phyloP scores from a whole-genome alignment of 1,139 yeast species.

The Geotrichum restrictum region DNA sequence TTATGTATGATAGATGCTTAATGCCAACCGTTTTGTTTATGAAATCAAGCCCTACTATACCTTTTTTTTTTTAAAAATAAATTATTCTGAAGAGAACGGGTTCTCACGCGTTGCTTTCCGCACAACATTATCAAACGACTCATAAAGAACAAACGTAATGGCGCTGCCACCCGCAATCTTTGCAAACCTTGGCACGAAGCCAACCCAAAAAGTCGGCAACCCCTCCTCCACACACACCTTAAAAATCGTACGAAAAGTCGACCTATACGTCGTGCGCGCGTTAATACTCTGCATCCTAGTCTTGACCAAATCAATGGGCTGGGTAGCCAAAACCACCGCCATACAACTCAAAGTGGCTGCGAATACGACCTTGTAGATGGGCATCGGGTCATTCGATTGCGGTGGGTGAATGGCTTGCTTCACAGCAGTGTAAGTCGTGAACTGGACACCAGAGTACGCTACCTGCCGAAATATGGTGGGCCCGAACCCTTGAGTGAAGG shows the following conservation, averaged over 20 bases:
- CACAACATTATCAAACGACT: not conserved
- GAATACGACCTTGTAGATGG: slow-evolving; percentile 31
- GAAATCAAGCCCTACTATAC: not conserved
- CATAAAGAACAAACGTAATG: slow-evolving; percentile 64
- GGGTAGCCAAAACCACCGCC: slow-evolving; percentile 76
- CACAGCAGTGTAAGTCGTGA: slow-evolving; percentile 73
- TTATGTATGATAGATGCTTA: slow-evolving; percentile 7
- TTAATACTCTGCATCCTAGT: slow-evolving; percentile 80
- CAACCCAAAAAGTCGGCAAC: slow-evolving; percentile 62
- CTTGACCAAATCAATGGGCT: slow-evolving; percentile 87
- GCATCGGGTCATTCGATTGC: slow-evolving; percentile 37
- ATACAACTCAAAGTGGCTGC: slow-evolving; percentile 47
- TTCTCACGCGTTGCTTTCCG: not conserved
- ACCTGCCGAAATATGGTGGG: slow-evolving; percentile 79
- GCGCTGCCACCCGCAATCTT: slow-evolving; percentile 80
- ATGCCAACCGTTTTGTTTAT: slow-evolving; percentile 2
- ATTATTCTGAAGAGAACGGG: not conserved
- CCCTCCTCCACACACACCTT: slow-evolving; percentile 62
- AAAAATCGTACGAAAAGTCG: slow-evolving; percentile 65
- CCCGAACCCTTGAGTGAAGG: slow-evolving; percentile 75
- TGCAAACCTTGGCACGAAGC: slow-evolving; percentile 72
- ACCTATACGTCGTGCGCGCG: slow-evolving; percentile 58
- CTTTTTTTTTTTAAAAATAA: not conserved
- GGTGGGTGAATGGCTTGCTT: slow-evolving; percentile 49
- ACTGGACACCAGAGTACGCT: slow-evolving; percentile 74